Evolutionary conservation across 371 early-diverging fungal species (phyloP).

Genomic region (Lichtheimia ramosa): DNA sequence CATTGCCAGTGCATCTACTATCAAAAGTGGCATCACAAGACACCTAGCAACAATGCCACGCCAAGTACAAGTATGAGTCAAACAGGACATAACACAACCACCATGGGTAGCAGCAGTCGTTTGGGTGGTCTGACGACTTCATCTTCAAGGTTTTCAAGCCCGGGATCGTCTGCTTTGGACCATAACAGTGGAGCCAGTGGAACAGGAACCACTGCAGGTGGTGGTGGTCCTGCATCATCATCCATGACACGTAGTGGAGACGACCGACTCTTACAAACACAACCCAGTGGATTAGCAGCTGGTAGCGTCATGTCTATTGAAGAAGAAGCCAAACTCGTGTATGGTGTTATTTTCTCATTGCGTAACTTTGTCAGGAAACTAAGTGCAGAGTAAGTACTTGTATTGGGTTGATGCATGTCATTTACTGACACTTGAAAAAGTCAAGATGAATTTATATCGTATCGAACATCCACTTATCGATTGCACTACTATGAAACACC

Average conservation of each 20-base stretch:
- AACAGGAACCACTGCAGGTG: slow-evolving; percentile 11
- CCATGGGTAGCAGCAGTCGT: slow-evolving; percentile 21
- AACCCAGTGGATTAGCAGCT: slow-evolving; percentile 39
- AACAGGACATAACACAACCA: slow-evolving; percentile 9
- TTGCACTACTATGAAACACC: slow-evolving; percentile 89
- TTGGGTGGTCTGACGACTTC: slow-evolving; percentile 24
- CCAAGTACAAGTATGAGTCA: slow-evolving; percentile 29
- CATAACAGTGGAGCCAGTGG: slow-evolving; percentile 28
- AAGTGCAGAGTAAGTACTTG: slow-evolving; percentile 37
- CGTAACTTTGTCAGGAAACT: slow-evolving; percentile 87
- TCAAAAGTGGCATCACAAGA: slow-evolving; percentile 67
- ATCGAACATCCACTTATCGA: slow-evolving; percentile 82
- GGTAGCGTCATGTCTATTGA: slow-evolving; percentile 70
- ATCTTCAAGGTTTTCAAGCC: slow-evolving; percentile 39
- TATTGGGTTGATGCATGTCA: background rate
- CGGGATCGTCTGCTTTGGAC: slow-evolving; percentile 24
- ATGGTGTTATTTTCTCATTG: slow-evolving; percentile 88
- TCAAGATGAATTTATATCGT: slow-evolving; percentile 76
- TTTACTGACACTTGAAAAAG: slow-evolving; percentile 22
- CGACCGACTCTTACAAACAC: slow-evolving; percentile 16
- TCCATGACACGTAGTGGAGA: slow-evolving; percentile 30
- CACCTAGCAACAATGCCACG: slow-evolving; percentile 25
- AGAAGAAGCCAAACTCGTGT: slow-evolving; percentile 92
- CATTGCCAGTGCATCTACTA: slow-evolving; percentile 90
- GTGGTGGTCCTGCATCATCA: slow-evolving; percentile 16